Percentiles rank a stretch among this genome's conserved stretches.
phyloP scores from a whole-genome alignment of 2,329 filamentous ascomycete species.

The Arthrinium puccinioides region DNA sequence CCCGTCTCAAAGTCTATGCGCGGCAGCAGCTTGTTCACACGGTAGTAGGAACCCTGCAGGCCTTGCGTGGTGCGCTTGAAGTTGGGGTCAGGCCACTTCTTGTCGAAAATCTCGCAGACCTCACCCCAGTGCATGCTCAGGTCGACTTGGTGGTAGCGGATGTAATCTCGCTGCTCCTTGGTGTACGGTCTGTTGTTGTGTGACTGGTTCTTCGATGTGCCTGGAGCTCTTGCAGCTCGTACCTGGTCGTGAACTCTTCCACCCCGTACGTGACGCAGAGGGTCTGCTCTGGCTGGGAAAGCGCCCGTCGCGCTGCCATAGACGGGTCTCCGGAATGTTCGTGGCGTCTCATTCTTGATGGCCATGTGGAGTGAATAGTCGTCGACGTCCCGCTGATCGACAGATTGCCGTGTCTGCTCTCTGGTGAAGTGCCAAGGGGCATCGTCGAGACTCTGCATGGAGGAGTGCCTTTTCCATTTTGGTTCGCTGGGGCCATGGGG shows the following conservation, averaged over 20 bases:
- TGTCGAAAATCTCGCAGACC: constrained; percentile 10
- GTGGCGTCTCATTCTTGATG: not conserved
- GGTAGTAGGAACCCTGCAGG: constrained; percentile 22
- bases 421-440: not conserved
- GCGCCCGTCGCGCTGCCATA: too few species aligned
- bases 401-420: too few species aligned
- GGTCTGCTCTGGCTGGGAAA: too few species aligned
- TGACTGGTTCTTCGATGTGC: constrained; percentile 1
- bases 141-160: constrained; percentile 21
- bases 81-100: constrained; percentile 14
- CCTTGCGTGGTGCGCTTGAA: constrained; percentile 14
- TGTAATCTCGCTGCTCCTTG: constrained; percentile 19
- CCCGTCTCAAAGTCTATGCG: constrained; percentile 10
- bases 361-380: not conserved
- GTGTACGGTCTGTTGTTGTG: constrained; percentile 24
- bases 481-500: too few species aligned
- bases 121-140: constrained; percentile 13
- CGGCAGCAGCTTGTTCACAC: constrained; percentile 20
- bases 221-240: too few species aligned
- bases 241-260: too few species aligned
- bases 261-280: too few species aligned
- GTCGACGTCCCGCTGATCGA: too few species aligned
- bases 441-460: not conserved
- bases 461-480: not conserved
- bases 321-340: not conserved